Evolutionary conservation across 2,329 filamentous ascomycete genomes (phyloP), one percentile per base, ranked within the genome.

Genomic region (Didymella pomorum): DNA sequence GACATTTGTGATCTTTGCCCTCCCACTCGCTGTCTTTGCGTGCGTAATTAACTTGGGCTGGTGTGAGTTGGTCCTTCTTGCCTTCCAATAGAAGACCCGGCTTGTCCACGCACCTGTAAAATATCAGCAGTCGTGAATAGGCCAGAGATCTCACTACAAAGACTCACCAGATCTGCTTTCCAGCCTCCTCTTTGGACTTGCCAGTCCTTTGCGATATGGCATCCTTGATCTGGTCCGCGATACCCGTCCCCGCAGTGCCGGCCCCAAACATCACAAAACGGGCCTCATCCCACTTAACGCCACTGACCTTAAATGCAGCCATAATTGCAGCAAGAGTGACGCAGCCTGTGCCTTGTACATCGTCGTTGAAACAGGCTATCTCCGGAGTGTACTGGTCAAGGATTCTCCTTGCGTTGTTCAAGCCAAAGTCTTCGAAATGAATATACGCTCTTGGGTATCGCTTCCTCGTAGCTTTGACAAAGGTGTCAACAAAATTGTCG

Each of bases 351-450:
- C 92, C 93, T 75, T 96, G 92, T 0, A 96, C 88, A 73, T 96
- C 92, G 58, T 96, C 93, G 69, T 96, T 96, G 82, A 97, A 96
- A 74, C 92, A 96, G 0, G 92, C 83, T 8, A 94, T 88, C 48
- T 89, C 71, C 0, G 88, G 83, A 1, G 89, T 85, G 68, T 95
- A 96, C 33, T 82, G 84, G 59, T 96, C 90, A 0, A 96, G 81
- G 2, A 96, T 85, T 3, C 90, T 85, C 28, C 90, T 83, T 0
- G 91, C 90, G 69, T 96, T 96, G 1, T 76, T 76, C 0, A 96
- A 78, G 0, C 92, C 92, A 78, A 96, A 96, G 71, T 96, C 93
- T 69, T 96, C 91, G 71, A 96, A 96, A 70, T 96, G 92, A 20
- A 96, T 89, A 67, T 93, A 94, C 0, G 93, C 92, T 44, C 84